Percentiles rank a stretch among this genome's conserved stretches.
These are phyloP conservation scores for Chenopodium berlandieri DNA, from an alignment of 148 eudicot species.

Conservation along the genomic window DNA sequence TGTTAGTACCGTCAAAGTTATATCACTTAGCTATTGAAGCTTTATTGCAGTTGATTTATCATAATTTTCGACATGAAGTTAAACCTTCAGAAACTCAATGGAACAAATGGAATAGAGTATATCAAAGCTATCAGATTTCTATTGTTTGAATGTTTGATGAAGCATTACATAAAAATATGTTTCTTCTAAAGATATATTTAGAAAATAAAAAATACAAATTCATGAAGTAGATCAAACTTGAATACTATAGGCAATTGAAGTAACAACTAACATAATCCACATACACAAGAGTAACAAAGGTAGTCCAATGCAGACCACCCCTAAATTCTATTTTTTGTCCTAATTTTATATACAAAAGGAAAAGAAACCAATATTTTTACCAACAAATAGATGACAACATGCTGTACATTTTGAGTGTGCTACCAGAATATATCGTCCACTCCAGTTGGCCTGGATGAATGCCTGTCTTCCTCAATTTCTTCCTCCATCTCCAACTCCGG, in stretches of 20 bases:
- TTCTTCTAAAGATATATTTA: background rate
- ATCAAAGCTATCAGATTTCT: background rate
- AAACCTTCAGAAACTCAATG: background rate
- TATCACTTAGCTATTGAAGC: background rate
- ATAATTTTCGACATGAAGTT: background rate
- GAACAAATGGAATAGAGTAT: background rate
- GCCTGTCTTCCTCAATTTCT: conserved; percentile 48
- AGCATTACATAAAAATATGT: background rate
- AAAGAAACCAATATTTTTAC: conserved; percentile 27
- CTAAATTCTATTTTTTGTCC: conserved; percentile 28
- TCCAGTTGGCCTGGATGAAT: conserved; percentile 37
- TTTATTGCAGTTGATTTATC: background rate
- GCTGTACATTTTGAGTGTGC: conserved; percentile 45
- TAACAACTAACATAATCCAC: conserved; percentile 36
- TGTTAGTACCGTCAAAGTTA: background rate
- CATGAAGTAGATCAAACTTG: background rate
- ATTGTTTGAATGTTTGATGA: background rate
- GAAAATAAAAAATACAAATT: background rate
- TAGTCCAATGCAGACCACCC: conserved; percentile 53
- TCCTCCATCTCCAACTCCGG: conserved; percentile 89
- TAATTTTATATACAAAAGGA: conserved; percentile 41
- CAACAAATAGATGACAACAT: conserved; percentile 33
- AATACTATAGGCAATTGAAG: conserved; percentile 2
- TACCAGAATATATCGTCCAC: conserved; percentile 74
- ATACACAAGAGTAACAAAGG: conserved; percentile 38